Percentiles rank a stretch among this genome's conserved stretches.
These are phyloP conservation scores for Panellus pusillus DNA, from an alignment of 768 basidiomycete species.

Conservation along the genomic window DNA sequence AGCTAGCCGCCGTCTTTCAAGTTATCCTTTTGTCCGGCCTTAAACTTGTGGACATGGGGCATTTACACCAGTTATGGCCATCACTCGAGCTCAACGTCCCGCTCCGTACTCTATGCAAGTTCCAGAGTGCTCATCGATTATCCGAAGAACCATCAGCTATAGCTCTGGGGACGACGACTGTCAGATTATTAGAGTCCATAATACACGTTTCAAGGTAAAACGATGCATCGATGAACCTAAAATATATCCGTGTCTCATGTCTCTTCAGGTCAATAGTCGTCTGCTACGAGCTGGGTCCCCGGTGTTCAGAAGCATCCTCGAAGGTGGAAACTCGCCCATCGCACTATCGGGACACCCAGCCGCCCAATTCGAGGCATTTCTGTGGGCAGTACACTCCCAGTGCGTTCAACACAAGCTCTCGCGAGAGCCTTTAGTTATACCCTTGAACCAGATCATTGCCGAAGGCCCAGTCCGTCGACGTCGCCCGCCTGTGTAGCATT, in stretches of 20 bases:
- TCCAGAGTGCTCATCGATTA: slow-evolving; percentile 8
- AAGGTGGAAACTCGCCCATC: slow-evolving; percentile 32
- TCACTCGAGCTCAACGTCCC: slow-evolving; percentile 5
- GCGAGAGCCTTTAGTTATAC: slow-evolving; percentile 1
- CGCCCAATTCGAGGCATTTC: slow-evolving; percentile 38
- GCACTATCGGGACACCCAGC: slow-evolving; percentile 37
- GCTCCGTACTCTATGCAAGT: slow-evolving; percentile 6
- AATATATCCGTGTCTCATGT: slow-evolving; percentile 19
- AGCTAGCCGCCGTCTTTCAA: slow-evolving; percentile 2
- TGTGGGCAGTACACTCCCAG: slow-evolving; percentile 41
- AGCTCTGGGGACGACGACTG: slow-evolving; percentile 9
- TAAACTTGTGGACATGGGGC: slow-evolving; percentile 5
- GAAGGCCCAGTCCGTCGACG: slow-evolving; percentile 25
- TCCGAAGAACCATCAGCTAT: slow-evolving; percentile 8
- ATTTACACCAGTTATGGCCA: slow-evolving; percentile 7
- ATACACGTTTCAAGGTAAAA: slow-evolving; percentile 28
- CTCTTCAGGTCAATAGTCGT: slow-evolving; percentile 12
- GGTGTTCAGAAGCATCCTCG: slow-evolving; percentile 8
- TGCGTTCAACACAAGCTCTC: slow-evolving; percentile 26
- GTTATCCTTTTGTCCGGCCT: not conserved
- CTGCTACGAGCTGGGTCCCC: slow-evolving; percentile 5
- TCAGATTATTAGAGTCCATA: slow-evolving; percentile 16
- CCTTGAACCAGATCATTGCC: slow-evolving; percentile 27
- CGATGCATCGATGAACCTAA: slow-evolving; percentile 18
- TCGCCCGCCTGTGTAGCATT: slow-evolving; percentile 39